Evolutionary conservation across 106 monocot genomes (phyloP).

Genomic region (Xerophyta viscosa): DNA sequence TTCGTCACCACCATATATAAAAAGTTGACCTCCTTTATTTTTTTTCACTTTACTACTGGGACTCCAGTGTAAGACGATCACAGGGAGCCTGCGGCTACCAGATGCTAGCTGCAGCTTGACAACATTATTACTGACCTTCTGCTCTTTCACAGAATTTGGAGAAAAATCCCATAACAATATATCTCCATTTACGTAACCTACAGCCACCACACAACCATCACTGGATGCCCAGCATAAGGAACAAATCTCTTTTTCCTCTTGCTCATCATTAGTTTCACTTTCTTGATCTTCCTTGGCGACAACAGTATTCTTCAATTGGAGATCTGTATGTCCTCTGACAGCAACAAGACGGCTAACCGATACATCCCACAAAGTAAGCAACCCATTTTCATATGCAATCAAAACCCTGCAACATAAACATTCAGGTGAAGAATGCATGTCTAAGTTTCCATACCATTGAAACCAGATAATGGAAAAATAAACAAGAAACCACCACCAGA

Average conservation of each 20-base stretch:
- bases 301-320: slow-evolving; percentile 40
- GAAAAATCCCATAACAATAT: slow-evolving; percentile 82
- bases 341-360: slow-evolving; percentile 35
- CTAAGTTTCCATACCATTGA: no score
- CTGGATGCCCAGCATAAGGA: slow-evolving; percentile 85
- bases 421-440: no score
- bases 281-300: slow-evolving; percentile 10
- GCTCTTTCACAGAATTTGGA: slow-evolving; percentile 35
- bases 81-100: slow-evolving; percentile 78
- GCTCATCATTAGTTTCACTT: slow-evolving; percentile 19
- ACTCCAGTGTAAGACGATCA: slow-evolving; percentile 93
- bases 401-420: slow-evolving; percentile 57
- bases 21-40: slow-evolving; percentile 63
- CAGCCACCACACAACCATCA: slow-evolving; percentile 58
- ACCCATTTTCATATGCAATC: slow-evolving; percentile 81
- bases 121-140: slow-evolving; percentile 40
- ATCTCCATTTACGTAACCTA: slow-evolving; percentile 91
- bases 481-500: no score
- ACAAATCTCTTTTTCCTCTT: slow-evolving; percentile 76
- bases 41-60: slow-evolving; percentile 37
- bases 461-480: no score
- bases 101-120: slow-evolving; percentile 85
- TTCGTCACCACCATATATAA: slow-evolving; percentile 96
- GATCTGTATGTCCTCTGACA: slow-evolving; percentile 46
- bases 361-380: slow-evolving; percentile 89